Evolutionary conservation across 2,329 filamentous ascomycete species (phyloP), one percentile per base, ranked within the genome.

Genomic region (Xylaria multiplex): DNA sequence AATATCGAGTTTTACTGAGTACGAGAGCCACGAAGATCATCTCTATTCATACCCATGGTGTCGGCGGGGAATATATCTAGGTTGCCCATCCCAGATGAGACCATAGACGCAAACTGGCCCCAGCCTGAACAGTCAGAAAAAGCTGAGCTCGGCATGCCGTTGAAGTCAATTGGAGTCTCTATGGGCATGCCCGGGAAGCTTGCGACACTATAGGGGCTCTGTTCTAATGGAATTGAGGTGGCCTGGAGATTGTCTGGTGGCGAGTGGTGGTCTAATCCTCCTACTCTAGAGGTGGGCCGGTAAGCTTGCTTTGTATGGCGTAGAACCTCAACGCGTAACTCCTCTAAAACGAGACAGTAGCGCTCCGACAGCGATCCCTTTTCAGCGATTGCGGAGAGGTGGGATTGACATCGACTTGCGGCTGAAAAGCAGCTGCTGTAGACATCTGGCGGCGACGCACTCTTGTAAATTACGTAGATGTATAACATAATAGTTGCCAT

Each of bases 401-500:
- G 67, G 19, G 62, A 58, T 45, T 74, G 74, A 5, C 71, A 73
- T 42, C 67, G 68, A 43, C 70, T 71, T 0, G 72, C 74, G 7
- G 69, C 69, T 14, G 62, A 58, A 22, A 75, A 68, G 19, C 71
- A 68, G 3, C 53, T 56, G 27, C 49, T 32, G 22, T 67, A 59
- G 27, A 57, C 22, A 53, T 62, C 42, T 52, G 71, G 13, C 64
- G 62, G 37, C 48, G 65, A 48, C 30, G 58, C 30, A 8, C 40
- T 43, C 32, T 69, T 54, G 42, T 75, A 74, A 32, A 77, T 75
- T 27, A 71, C 69, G 19, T 72, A 72, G 2, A 77, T 67, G 62
- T 77, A 76, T 13, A 77, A 64, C 3, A 77, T 66, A 13, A 75
- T 71, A 37, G 74, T 72, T 11, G 75, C 75, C 2, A 68, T 75